Evolutionary conservation across 306 rosid species (phyloP), one percentile per base, ranked within the genome.

Genomic region (Quercus rubra): DNA sequence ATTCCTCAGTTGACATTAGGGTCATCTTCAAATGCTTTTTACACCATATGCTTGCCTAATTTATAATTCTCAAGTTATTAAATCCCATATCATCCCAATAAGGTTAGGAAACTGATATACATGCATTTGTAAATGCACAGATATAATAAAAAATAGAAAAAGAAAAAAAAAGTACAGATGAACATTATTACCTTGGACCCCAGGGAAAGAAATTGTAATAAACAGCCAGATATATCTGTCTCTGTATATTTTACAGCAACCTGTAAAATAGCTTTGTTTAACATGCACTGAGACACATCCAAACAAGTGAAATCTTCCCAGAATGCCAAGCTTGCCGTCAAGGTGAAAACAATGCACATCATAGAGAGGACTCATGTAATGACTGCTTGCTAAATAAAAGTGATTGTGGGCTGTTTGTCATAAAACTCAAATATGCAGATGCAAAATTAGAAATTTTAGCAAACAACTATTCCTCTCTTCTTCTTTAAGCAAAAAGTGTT

Each of bases 251-350:
- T 92, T 38, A 35, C 62, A 51, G 95, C 89, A 52, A 89, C 91
- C 5, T 81, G 87, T 59, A 91, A 74, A 77, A 92, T 86, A 67
- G 91, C 82, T 77, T 75, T 80, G 74, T 95, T 94, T 70, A 94
- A 85, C 91, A 85, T 66, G 91, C 99, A 94, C 68, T 94, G 99
- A 68, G 89, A 78, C 71, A 82, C 86, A 84, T 95, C 99, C 91
- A 95, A 86, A 83, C 97, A 95, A 41, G 99, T 92, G 82, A 86
- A 92, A 77, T 90, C 90, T 87, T 95, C 99, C 98, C 99, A 95
- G 80, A 85, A 87, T 56, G 89, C 78, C 99, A 3, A 83, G 85
- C 92, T 88, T 81, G 86, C 79, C 56, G 90, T 95, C 74, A 92
- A 91, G 97, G 91, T 64, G 51, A 72, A 80, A 86, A 56, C 49